phyloP scores from a whole-genome alignment of 202 grass and related monocot genomes.

The Carex arenaria region DNA sequence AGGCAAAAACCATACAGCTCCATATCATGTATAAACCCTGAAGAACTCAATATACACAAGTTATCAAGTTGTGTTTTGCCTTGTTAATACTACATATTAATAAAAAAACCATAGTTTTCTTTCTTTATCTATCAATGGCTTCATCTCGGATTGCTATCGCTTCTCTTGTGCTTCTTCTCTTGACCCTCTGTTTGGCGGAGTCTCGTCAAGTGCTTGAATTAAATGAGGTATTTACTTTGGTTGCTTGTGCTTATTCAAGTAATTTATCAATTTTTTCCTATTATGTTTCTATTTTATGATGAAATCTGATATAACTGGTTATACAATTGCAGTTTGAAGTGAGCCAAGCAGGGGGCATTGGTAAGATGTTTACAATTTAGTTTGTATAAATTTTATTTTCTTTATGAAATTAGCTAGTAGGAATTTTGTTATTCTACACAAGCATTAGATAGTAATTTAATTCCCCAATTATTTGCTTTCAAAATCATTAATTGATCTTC shows the following conservation, averaged over 20 bases:
- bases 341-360: neutral
- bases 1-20: neutral
- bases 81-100: neutral
- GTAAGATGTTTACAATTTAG: neutral
- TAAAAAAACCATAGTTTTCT: neutral
- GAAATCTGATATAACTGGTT: neutral
- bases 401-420: neutral
- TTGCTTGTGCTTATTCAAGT: neutral
- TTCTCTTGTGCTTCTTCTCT: slow-evolving; percentile 18
- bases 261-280: neutral
- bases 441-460: too few relatives aligned
- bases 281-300: neutral
- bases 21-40: neutral
- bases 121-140: slow-evolving; percentile 21
- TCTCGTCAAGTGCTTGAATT: slow-evolving; percentile 1
- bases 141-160: neutral
- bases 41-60: neutral
- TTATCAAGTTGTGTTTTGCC: neutral
- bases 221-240: slow-evolving; percentile 1
- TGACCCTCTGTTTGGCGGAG: slow-evolving; percentile 14
- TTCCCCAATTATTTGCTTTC: too few relatives aligned
- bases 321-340: neutral
- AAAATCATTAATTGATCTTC: neutral
- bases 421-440: neutral
- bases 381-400: neutral